Base-by-base conservation (phyloP, 331 rosid genomes). In the Rhamnella rubrinervis region DNA sequence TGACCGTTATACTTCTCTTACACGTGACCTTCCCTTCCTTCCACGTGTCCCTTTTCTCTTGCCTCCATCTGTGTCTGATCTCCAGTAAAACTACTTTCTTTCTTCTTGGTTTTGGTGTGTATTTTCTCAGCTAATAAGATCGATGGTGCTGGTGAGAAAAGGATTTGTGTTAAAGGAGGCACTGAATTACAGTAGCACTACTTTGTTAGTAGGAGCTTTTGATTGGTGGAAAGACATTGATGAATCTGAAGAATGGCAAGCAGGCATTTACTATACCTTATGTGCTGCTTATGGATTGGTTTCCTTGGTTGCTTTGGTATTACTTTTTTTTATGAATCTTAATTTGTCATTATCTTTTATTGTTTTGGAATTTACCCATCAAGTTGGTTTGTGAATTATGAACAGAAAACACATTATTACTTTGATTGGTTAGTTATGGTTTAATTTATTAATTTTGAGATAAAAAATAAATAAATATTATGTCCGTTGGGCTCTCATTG, bases 231-330 rank as follows among this genome's bases (percentile, higher is more conserved):
- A 82, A 44, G 41, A 57, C 47, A 73, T 84, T 46, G 79, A 74
- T 58, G 75, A 69, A 19, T 83, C 85, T 0, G 65, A 84, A 62
- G 66, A 77, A 72, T 84, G 79, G 86, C 83, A 84, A 63, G 73
- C 62, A 55, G 57, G 78, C 70, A 75, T 80, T 77, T 85, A 87
- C 76, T 68, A 23, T 69, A 53, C 81, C 51, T 72, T 90, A 0
- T 84, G 83, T 37, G 86, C 68, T 15, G 76, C 86, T 63, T 90
- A 78, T 70, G 84, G 78, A 31, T 63, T 55, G 12, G 84, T 90
- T 60, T 87, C 96, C 55, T 26, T 86, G 44, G 59, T 80, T 66
- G 85, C 96, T 23, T 73, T 90, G 76, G 95, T 88, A 63, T 26
- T 66, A 28, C n/a, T 53, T 44, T 65, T 7, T 17, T 40, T 21